Conservation (phyloP, 495 filamentous ascomycete genomes). For the Daldinia caldariorum region DNA sequence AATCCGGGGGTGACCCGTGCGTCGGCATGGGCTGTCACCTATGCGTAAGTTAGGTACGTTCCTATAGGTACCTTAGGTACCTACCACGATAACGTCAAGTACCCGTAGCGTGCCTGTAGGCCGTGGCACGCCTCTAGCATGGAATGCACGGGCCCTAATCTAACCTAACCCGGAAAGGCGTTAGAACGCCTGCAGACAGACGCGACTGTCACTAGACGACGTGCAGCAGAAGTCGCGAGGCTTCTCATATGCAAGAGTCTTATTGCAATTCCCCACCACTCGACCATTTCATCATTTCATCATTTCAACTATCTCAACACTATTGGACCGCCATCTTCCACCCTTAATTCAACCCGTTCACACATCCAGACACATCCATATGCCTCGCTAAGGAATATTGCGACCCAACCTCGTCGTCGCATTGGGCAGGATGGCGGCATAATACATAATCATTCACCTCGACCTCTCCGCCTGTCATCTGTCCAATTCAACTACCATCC, state of each 20-base stretch:
- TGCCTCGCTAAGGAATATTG: constrained; percentile 28
- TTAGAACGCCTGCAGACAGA: constrained; percentile 13
- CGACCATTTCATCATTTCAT: constrained; percentile 21
- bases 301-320: constrained; percentile 2
- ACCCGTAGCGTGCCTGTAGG: too few relatives aligned
- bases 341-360: constrained; percentile 27
- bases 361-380: constrained; percentile 18
- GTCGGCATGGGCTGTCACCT: not conserved
- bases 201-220: constrained; percentile 37
- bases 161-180: constrained; percentile 12
- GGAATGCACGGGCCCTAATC: not conserved
- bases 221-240: constrained; percentile 40
- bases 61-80: too few relatives aligned
- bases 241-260: constrained; percentile 19
- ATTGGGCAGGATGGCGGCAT: constrained; percentile 44
- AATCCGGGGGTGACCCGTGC: constrained; percentile 44
- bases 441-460: constrained; percentile 44
- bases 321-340: constrained; percentile 37
- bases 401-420: constrained; percentile 47
- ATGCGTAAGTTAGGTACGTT: too few relatives aligned
- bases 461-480: constrained; percentile 40
- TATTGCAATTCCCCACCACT: constrained; percentile 29
- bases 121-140: too few relatives aligned
- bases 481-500: constrained; percentile 37
- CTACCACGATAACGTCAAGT: too few relatives aligned